phyloP scores from a whole-genome alignment of 176 grass and related monocot genomes.

The Triticum turgidum region DNA sequence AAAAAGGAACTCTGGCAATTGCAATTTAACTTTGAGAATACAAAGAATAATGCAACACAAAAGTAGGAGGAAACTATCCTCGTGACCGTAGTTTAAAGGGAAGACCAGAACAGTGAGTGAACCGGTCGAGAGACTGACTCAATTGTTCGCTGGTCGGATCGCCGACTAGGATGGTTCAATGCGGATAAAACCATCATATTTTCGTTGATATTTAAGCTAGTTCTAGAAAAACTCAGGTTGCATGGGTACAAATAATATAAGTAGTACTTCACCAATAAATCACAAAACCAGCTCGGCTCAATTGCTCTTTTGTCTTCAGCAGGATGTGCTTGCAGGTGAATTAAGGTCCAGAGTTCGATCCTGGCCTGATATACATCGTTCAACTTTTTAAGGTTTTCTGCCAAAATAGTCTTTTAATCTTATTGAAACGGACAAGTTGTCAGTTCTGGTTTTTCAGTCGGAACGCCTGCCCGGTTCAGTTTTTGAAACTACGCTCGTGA shows the following conservation, averaged over 20 bases:
- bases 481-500: not conserved
- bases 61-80: not conserved
- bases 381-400: not conserved
- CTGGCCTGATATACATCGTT: not conserved
- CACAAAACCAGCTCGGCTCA: not conserved
- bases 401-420: not conserved
- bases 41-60: not conserved
- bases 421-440: not conserved
- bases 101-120: not conserved
- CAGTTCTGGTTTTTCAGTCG: not conserved
- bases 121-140: not conserved
- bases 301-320: not conserved
- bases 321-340: no score
- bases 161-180: not conserved
- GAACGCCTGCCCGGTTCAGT: not conserved
- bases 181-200: not conserved
- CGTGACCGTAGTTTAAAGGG: not conserved
- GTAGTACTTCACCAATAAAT: not conserved
- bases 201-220: not conserved
- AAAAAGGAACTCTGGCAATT: not conserved
- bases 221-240: not conserved
- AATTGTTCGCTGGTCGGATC: not conserved
- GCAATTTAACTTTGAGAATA: not conserved
- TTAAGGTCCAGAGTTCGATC: not conserved
- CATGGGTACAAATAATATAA: not conserved